phyloP scores from a whole-genome alignment of 2,329 filamentous ascomycete genomes.

The Fusarium sp. region DNA sequence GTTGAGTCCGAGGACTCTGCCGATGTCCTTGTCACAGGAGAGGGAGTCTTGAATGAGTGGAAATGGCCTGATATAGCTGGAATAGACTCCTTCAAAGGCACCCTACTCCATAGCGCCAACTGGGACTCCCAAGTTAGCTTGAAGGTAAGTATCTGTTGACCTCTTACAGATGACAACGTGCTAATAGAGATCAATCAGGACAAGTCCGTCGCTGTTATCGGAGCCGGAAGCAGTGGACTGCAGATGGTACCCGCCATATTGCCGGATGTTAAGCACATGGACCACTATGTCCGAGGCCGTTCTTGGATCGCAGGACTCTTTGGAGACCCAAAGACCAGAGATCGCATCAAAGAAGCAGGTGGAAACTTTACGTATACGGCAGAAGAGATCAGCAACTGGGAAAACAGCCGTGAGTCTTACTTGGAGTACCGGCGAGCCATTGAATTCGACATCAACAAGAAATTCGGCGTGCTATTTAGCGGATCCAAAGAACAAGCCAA shows the following conservation, averaged over 20 bases:
- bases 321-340: constrained; percentile 9
- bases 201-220: constrained; percentile 18
- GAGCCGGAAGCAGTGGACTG: constrained; percentile 17
- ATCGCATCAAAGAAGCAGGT: constrained; percentile 13
- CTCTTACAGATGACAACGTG: too few species aligned
- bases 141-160: not conserved
- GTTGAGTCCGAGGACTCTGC: constrained; percentile 6
- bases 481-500: constrained; percentile 6
- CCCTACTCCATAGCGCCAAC: constrained; percentile 16
- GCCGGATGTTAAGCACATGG: constrained; percentile 16
- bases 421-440: constrained; percentile 12
- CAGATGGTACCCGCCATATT: constrained; percentile 21
- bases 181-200: not conserved
- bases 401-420: constrained; percentile 16
- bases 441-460: constrained; percentile 25
- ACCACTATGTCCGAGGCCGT: constrained; percentile 16
- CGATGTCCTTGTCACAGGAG: constrained; percentile 14
- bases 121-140: constrained; percentile 12
- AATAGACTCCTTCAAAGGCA: constrained; percentile 2
- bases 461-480: constrained; percentile 11
- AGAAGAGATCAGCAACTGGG: constrained; percentile 4
- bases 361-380: constrained; percentile 9
- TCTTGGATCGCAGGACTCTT: constrained; percentile 23
- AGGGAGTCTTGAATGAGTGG: constrained; percentile 28
- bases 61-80: constrained; percentile 17